Evolutionary conservation across 2,329 filamentous ascomycete species (phyloP).

Genomic region (Cordyceps cateniannulata): DNA sequence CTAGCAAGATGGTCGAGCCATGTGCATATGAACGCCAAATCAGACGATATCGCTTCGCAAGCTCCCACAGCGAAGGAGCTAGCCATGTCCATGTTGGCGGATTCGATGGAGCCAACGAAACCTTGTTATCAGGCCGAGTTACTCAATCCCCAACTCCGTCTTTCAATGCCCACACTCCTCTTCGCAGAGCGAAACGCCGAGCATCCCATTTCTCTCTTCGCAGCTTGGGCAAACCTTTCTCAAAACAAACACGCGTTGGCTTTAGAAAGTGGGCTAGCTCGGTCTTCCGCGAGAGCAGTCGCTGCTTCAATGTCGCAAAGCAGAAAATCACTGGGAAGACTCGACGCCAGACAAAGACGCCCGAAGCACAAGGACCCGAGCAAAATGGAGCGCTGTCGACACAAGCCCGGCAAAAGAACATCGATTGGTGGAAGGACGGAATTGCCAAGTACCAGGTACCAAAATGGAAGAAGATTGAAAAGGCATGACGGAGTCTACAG

Average conservation of each 20-base stretch:
- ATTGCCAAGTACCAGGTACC: slow-evolving; percentile 27
- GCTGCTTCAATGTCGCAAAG: slow-evolving; percentile 21
- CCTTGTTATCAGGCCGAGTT: slow-evolving; percentile 2
- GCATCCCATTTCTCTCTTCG: slow-evolving; percentile 26
- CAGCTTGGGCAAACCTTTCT: slow-evolving; percentile 21
- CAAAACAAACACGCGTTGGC: slow-evolving; percentile 22
- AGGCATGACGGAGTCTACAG: neutral
- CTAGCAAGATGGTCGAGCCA: slow-evolving; percentile 12
- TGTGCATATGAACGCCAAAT: neutral
- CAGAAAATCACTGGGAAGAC: slow-evolving; percentile 25
- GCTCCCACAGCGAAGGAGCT: neutral
- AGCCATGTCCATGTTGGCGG: neutral
- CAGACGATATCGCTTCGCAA: neutral
- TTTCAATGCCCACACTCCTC: slow-evolving; percentile 8
- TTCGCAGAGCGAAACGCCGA: slow-evolving; percentile 24
- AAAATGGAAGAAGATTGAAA: slow-evolving; percentile 26
- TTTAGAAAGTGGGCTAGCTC: slow-evolving; percentile 25
- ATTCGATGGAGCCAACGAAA: slow-evolving; percentile 8
- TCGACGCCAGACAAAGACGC: slow-evolving; percentile 19
- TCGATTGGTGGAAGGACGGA: slow-evolving; percentile 31
- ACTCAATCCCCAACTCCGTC: neutral
- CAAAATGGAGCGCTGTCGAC: slow-evolving; percentile 18
- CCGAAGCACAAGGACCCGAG: slow-evolving; percentile 20
- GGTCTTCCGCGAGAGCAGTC: slow-evolving; percentile 21
- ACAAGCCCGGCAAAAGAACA: slow-evolving; percentile 16